Evolutionary conservation across 1,139 yeast genomes (phyloP).

Genomic region (Diutina neorugosa): DNA sequence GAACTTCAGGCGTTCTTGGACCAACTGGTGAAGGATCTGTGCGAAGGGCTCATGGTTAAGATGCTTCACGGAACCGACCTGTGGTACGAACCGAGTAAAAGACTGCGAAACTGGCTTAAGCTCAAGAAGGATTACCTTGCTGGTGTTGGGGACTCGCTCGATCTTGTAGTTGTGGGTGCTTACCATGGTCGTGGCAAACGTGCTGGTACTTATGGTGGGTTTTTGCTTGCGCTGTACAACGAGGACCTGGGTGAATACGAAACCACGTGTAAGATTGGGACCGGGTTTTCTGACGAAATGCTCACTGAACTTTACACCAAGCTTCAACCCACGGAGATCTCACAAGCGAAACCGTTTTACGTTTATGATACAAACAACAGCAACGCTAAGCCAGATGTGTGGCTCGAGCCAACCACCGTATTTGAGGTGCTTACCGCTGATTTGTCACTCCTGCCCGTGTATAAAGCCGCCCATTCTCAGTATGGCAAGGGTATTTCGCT

Average conservation of each 20-base stretch:
- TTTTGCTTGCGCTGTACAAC: constrained; percentile 79
- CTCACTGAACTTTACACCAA: constrained; percentile 46
- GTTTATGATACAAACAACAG: constrained; percentile 52
- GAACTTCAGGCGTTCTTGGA: constrained; percentile 82
- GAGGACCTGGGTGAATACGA: constrained; percentile 86
- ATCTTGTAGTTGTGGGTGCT: constrained; percentile 89
- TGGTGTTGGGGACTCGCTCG: constrained; percentile 93
- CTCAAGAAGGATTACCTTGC: constrained; percentile 87
- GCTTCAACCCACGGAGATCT: constrained; percentile 58
- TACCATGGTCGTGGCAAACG: constrained; percentile 91
- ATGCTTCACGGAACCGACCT: constrained; percentile 74
- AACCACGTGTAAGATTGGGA: constrained; percentile 93
- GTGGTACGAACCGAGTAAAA: constrained; percentile 83
- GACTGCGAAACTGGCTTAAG: constrained; percentile 93
- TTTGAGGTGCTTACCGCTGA: constrained; percentile 96
- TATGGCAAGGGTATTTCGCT: constrained; percentile 83
- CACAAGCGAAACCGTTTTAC: constrained; percentile 57
- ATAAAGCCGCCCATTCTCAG: constrained; percentile 72
- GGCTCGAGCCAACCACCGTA: constrained; percentile 84
- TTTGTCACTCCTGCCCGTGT: constrained; percentile 80
- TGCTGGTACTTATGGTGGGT: constrained; percentile 92
- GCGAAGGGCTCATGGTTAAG: constrained; percentile 96
- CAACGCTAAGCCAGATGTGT: constrained; percentile 75
- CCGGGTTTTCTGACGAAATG: constrained; percentile 89
- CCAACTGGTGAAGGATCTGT: constrained; percentile 76